A percentile compares a stretch with the other conserved stretches of the same genome.
Evolutionary conservation across 2,329 filamentous ascomycete genomes (phyloP).

Genomic region (Hirsutella rhossiliensis): DNA sequence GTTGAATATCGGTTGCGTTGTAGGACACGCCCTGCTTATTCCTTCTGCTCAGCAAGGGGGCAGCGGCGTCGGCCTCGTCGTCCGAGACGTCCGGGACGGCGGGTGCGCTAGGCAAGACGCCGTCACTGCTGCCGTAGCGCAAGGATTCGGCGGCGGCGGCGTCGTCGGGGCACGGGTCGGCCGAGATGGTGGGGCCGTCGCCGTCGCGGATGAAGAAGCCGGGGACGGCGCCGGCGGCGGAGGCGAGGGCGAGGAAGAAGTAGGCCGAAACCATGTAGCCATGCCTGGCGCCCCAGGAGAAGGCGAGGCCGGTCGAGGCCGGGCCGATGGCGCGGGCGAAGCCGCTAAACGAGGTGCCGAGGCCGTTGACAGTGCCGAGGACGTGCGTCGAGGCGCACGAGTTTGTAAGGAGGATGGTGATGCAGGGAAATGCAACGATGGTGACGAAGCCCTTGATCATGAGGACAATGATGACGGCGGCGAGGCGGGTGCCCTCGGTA

Average conservation of each 20-base stretch:
- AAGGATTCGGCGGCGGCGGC: not conserved
- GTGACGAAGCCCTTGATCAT: conserved; percentile 60
- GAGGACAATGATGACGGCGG: conserved; percentile 55
- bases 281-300: conserved; percentile 61
- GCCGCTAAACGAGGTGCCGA: conserved; percentile 73
- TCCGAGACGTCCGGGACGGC: not conserved
- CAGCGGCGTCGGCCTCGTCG: no score
- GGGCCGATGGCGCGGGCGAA: conserved; percentile 73
- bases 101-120: not conserved
- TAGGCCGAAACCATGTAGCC: conserved; percentile 73
- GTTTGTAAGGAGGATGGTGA: conserved; percentile 84
- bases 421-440: conserved; percentile 82
- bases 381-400: conserved; percentile 60
- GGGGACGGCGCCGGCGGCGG: conserved; percentile 55
- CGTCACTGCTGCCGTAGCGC: not conserved
- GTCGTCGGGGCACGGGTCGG: not conserved
- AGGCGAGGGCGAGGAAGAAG: conserved; percentile 60
- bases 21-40: no score
- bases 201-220: conserved; percentile 65
- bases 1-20: no score
- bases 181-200: conserved; percentile 41
- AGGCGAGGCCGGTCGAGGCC: conserved; percentile 57
- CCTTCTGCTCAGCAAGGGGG: no score
- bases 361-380: conserved; percentile 81
- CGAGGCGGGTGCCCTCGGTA: conserved; percentile 35